A percentile compares a stretch with the other conserved stretches of the same genome.
These are phyloP conservation scores for Apiospora malaysiana DNA, from an alignment of 2,329 filamentous ascomycete genomes.

Conservation along the genomic window DNA sequence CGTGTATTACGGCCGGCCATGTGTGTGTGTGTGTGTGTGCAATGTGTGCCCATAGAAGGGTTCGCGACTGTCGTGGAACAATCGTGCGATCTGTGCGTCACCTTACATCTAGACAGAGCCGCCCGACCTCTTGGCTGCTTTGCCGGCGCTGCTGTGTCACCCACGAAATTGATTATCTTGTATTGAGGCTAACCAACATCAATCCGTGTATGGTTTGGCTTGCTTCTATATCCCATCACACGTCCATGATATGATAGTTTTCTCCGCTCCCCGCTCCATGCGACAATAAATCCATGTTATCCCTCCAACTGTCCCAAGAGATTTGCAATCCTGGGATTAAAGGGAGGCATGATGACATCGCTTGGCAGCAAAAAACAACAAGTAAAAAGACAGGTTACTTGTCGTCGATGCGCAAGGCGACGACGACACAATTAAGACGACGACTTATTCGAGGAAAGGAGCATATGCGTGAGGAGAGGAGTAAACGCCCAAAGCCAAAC, in stretches of 20 bases:
- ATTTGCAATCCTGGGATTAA: background rate
- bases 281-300: background rate
- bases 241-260: background rate
- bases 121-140: background rate
- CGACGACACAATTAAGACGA: background rate
- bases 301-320: background rate
- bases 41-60: background rate
- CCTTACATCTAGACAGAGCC: constrained; percentile 3
- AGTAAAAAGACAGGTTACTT: background rate
- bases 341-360: background rate
- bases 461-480: background rate
- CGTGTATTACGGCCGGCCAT: background rate
- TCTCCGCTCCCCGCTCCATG: background rate
- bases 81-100: constrained; percentile 15
- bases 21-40: too few relatives aligned
- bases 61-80: constrained; percentile 9
- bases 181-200: background rate
- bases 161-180: background rate
- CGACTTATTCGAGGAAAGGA: background rate
- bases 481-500: constrained; percentile 11
- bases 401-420: background rate
- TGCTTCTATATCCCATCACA: background rate
- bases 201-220: background rate
- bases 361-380: background rate
- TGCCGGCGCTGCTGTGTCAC: background rate